phyloP scores from a whole-genome alignment of 208 protist genomes.

The Leishmania guyanensis region DNA sequence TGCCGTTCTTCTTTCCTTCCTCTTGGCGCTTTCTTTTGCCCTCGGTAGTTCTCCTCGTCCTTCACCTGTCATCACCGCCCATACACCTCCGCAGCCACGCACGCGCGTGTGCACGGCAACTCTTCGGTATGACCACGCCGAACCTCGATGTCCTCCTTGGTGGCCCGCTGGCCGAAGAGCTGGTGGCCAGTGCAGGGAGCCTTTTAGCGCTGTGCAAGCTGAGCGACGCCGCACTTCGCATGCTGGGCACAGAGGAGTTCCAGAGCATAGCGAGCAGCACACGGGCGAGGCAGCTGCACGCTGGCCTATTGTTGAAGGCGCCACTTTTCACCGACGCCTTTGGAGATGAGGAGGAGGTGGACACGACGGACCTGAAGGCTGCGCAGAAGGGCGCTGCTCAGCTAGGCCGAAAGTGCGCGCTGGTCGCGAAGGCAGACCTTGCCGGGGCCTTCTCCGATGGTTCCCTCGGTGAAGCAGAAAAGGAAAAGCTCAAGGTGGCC shows the following conservation, averaged over 20 bases:
- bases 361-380: slow-evolving; percentile 46
- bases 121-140: slow-evolving; percentile 29
- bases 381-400: slow-evolving; percentile 68
- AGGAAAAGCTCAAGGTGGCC: slow-evolving; percentile 46
- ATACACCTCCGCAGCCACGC: not conserved
- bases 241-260: slow-evolving; percentile 65
- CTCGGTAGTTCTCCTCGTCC: not conserved
- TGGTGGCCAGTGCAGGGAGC: slow-evolving; percentile 57
- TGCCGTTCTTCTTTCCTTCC: not conserved
- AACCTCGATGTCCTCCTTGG: slow-evolving; percentile 74
- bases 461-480: slow-evolving; percentile 48
- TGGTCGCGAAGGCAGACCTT: slow-evolving; percentile 68
- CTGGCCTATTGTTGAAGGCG: slow-evolving; percentile 56
- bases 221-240: slow-evolving; percentile 65
- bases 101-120: not conserved
- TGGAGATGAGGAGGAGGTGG: slow-evolving; percentile 40
- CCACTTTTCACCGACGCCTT: slow-evolving; percentile 73
- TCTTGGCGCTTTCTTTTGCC: not conserved
- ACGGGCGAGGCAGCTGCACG: slow-evolving; percentile 50
- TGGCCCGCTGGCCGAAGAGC: slow-evolving; percentile 37
- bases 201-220: slow-evolving; percentile 53
- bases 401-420: slow-evolving; percentile 62
- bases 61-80: not conserved
- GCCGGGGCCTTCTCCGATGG: slow-evolving; percentile 37
- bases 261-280: slow-evolving; percentile 18